Base-by-base conservation (phyloP, 2,329 filamentous ascomycete species). In the Claviceps humidiphila region DNA sequence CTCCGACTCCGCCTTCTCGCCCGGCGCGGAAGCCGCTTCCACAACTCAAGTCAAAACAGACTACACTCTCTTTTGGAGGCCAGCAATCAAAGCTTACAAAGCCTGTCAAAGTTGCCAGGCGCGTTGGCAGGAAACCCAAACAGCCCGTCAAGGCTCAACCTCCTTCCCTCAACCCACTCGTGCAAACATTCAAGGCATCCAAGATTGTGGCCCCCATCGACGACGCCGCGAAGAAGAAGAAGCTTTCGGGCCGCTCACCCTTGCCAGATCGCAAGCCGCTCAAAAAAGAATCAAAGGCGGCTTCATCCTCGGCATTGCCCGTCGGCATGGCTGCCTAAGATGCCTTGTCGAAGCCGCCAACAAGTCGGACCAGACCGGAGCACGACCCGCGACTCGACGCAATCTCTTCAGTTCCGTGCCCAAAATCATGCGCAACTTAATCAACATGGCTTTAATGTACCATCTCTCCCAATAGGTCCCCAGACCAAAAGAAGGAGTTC, bases 11-110 rank as follows among this genome's bases (percentile, higher is more conserved):
- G 9, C 79, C 80, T 58, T 79, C 79, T 58, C 66, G 73, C 30
- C 67, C 67, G 16, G 70, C 71, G 38, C 66, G 60, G 54, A 75
- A 71, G 63, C 64, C 61, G 51, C 60, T 56, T 14, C 54, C 57
- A 17, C 75, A 71, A 58, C 56, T 69, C 46, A 81, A 75, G 58
- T 56, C 69, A 47, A 81, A 75, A 61, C 80, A 82, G 59, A 72
- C 70, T 56, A 74, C 70, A 55, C 70, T 83, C 37, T 58, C 63
- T 1, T 78, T 80, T 54, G 62, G 53, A n/a, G 57, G 59, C 26
- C 50, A 56, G 40, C 30, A 60, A 54, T 46, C 49, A 54, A 26
- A 53, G 47, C 43, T 57, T 60, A 41, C 55, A 46, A 53, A 55
- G 49, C n/a, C 60, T 13, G 56, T 57, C 47, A 58, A 59, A 42